Base-by-base conservation (phyloP, 371 early-diverging fungal genomes). In the Actinomortierella wolfii region DNA sequence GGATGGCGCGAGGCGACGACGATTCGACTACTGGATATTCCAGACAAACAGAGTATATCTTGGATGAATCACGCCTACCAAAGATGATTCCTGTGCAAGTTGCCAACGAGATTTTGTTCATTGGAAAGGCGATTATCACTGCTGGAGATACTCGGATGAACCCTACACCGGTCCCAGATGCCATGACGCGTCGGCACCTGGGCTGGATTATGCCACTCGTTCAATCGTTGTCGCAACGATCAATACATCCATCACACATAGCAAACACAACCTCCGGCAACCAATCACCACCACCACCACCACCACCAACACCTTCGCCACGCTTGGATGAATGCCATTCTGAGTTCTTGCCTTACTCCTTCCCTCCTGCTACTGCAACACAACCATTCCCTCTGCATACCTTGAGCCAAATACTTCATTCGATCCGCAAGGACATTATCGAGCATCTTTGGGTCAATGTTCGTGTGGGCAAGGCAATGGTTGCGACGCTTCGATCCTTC, bases 91-190 rank as follows among this genome's bases (percentile, higher is more conserved):
- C 89, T 15, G 42, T 50, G 2, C 47, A 68, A 0, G 34, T 87
- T 14, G 88, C 84, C 0, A 79, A 87, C 34, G 81, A 84, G 0
- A 84, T 93, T 49, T 67, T 91, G 18, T 93, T 91, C 78, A 82
- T 90, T 23, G 93, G 93, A 1, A 89, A 89, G 59, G 86, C 91
- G 0, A 81, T 90, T 14, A 81, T 84, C 1, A 88, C 87, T 17
- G 86, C 88, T 13, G 59, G 58, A 15, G 63, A 83, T 49, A 67
- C 74, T 6, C 61, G 59, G 18, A 74, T 57, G 56, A 71, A 54
- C 21, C 74, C 66, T 18, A 63, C 50, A 18, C 62, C 54, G n/a
- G 77, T 85, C 52, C 86, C 87, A 4, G 67, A 69, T 17, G 62
- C 76, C 0, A 68, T 84, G 75, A 78, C 68, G 40, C 62, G 75